These are phyloP conservation scores for Psophocarpus tetragonolobus DNA, from an alignment of 306 rosid genomes.

Conservation along the genomic window DNA sequence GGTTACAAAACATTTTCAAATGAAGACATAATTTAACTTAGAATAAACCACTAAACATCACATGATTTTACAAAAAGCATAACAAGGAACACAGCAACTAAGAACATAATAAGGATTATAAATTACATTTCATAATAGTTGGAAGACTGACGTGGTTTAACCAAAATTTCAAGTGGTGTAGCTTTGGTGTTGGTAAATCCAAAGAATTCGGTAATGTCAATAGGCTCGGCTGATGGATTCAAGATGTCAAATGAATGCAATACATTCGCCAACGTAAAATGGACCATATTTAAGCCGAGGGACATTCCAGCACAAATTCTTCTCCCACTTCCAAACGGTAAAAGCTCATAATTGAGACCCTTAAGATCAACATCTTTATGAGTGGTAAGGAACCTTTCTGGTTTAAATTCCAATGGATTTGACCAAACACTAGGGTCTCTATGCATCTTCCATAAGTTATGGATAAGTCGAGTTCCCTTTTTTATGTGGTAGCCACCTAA, in stretches of 20 bases:
- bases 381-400: slow-evolving; percentile 36
- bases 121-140: slow-evolving; percentile 2
- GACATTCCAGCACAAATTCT: slow-evolving; percentile 36
- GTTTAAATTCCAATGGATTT: slow-evolving; percentile 32
- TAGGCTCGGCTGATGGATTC: slow-evolving; percentile 1
- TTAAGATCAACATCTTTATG: slow-evolving; percentile 30
- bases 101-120: neutral
- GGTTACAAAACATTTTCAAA: neutral
- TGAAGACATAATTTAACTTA: neutral
- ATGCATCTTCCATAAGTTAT: slow-evolving; percentile 36
- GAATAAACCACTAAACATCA: neutral
- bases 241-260: slow-evolving; percentile 36
- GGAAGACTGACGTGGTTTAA: slow-evolving; percentile 28
- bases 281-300: slow-evolving; percentile 12
- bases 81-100: neutral
- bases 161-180: slow-evolving; percentile 35
- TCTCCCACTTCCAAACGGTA: slow-evolving; percentile 43
- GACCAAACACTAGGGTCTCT: slow-evolving; percentile 35
- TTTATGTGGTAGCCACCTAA: slow-evolving; percentile 22
- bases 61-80: neutral
- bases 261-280: slow-evolving; percentile 30
- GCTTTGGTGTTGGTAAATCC: slow-evolving; percentile 21
- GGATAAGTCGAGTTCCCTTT: slow-evolving; percentile 32
- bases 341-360: slow-evolving; percentile 28
- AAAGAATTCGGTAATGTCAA: slow-evolving; percentile 25